These are phyloP conservation scores for Chrysoporthe puriensis DNA, from an alignment of 2,329 filamentous ascomycete species.

Conservation along the genomic window DNA sequence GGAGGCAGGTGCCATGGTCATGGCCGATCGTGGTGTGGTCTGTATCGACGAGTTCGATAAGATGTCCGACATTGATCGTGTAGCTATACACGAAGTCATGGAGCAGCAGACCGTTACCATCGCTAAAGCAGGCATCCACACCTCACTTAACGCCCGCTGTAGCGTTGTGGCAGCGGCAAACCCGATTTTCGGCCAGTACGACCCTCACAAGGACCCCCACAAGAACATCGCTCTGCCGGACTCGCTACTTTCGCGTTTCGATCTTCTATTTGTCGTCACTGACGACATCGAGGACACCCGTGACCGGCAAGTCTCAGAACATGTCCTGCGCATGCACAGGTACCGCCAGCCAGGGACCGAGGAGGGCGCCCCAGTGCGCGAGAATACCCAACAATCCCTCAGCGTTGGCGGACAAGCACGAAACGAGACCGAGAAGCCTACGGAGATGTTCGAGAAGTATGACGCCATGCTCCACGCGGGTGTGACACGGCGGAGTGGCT, in stretches of 20 bases:
- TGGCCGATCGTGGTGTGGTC: slow-evolving; percentile 93
- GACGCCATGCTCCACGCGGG: slow-evolving; percentile 95
- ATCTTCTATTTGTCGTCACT: slow-evolving; percentile 95
- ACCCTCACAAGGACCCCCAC: slow-evolving; percentile 97
- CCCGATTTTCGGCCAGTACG: slow-evolving; percentile 97
- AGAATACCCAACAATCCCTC: slow-evolving; percentile 80
- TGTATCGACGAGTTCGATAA: slow-evolving; percentile 99
- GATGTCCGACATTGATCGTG: slow-evolving; percentile 97
- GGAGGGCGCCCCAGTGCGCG: slow-evolving; percentile 91
- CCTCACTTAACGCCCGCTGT: slow-evolving; percentile 93
- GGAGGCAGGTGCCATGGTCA: slow-evolving; percentile 98
- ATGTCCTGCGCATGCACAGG: slow-evolving; percentile 95
- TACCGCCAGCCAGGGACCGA: slow-evolving; percentile 92
- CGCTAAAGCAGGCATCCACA: slow-evolving; percentile 97
- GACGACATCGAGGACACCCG: slow-evolving; percentile 96
- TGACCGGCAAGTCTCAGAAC: slow-evolving; percentile 90
- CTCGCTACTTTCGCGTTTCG: slow-evolving; percentile 95
- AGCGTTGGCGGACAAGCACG: slow-evolving; percentile 85
- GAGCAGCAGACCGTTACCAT: slow-evolving; percentile 99
- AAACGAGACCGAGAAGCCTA: slow-evolving; percentile 71
- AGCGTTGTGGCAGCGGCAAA: slow-evolving; percentile 97
- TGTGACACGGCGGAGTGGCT: slow-evolving; percentile 76
- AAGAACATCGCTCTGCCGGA: slow-evolving; percentile 98
- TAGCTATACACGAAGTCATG: slow-evolving; percentile 99
- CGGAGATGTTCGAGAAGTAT: slow-evolving; percentile 94